These are phyloP conservation scores for Solanum sitiens DNA, from an alignment of 257 asterid genomes.

Conservation along the genomic window DNA sequence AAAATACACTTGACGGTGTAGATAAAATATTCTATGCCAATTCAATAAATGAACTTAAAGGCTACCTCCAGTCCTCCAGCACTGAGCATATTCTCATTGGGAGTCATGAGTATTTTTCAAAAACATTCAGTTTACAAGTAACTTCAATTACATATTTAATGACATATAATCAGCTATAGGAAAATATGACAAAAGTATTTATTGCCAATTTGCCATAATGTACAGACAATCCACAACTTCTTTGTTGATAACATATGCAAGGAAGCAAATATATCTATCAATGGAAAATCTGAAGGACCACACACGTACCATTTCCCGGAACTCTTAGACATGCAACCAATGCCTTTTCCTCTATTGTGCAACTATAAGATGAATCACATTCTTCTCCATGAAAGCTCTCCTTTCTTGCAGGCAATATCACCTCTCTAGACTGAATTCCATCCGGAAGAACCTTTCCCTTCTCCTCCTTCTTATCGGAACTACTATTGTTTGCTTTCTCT, in stretches of 20 bases:
- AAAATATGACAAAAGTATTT: not conserved
- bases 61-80: not conserved
- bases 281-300: not conserved
- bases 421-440: slow-evolving; percentile 16
- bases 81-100: not conserved
- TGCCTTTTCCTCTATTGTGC: slow-evolving; percentile 50
- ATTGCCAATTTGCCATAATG: not conserved
- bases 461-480: slow-evolving; percentile 11
- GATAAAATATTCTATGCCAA: not conserved
- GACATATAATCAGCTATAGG: not conserved
- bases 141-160: not conserved
- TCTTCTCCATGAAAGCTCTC: slow-evolving; percentile 26
- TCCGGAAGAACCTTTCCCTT: slow-evolving; percentile 17
- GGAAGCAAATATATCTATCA: not conserved
- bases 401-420: slow-evolving; percentile 17
- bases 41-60: not conserved
- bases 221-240: not conserved
- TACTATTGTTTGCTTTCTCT: slow-evolving; percentile 6
- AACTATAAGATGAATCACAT: slow-evolving; percentile 74
- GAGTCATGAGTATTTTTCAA: not conserved
- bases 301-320: slow-evolving; percentile 72
- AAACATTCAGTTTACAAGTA: not conserved
- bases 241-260: not conserved
- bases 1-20: not conserved
- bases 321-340: slow-evolving; percentile 82